Evolutionary conservation across 169 alveolate genomes (phyloP), one percentile per base, ranked within the genome.

Genomic region (Plasmodium chabaudi): DNA sequence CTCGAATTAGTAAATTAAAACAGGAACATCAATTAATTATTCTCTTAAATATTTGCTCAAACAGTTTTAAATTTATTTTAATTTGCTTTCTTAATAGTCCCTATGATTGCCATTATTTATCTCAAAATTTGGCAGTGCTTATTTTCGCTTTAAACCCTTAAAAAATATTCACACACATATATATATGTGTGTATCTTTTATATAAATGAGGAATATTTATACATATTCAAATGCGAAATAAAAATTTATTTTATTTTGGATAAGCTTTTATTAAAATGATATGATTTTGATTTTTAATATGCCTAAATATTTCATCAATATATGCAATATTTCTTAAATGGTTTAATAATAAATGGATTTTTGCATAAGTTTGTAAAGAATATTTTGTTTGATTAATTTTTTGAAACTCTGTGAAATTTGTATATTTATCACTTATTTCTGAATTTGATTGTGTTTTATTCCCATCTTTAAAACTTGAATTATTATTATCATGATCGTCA

Each of bases 271-370:
- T 65, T 25, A 79, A 59, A 60, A 65, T 65, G n/a, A 79, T 70
- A 42, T 69, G 65, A 15, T 57, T 79, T 10, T 51, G 34, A 12
- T 79, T 79, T 57, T 79, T 27, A 51, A 79, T 59, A 56, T 79
- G 89, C 19, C 69, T 39, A 67, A 79, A 79, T 23, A 69, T 79
- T 27, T 79, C 82, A 42, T 79, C 89, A 23, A 79, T 72, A 19
- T 1, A 17, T 34, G 89, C 34, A 53, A 79, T 79, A 42, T 65
- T 79, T 21, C 25, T 57, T 59, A 79, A 25, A 34, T 64, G 79
- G 44, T 69, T 79, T 57, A 79, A 13, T 59, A 79, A 56, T 19
- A 79, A 79, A 67, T 67, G 53, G 9, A 51, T 44, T 65, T 69
- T 67, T 53, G 56, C 53, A 25, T 79, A 65, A 21, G 67, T 23